Evolutionary conservation across 2,329 filamentous ascomycete species (phyloP), one percentile per base, ranked within the genome.

Genomic region (Albifimbria verrucaria): DNA sequence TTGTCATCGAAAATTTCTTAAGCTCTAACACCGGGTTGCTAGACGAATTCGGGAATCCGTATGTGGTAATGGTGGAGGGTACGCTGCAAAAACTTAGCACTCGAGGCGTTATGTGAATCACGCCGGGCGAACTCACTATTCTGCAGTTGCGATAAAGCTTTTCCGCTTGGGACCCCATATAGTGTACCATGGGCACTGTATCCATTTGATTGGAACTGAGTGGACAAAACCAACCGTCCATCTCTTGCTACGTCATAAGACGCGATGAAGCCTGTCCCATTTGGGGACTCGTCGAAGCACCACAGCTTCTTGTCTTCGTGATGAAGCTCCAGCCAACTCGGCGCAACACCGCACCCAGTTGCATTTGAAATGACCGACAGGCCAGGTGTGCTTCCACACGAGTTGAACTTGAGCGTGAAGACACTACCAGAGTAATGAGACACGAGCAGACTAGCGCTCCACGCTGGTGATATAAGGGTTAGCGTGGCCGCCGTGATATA

Each of bases 111-210:
- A 42, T 42, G 52, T 17, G 20, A 45, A 10, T 28, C 3, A 17
- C n/a, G n/a, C n/a, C n/a, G n/a, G n/a, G n/a, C n/a, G 39, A n/a
- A 57, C 69, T 56, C 65, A 77, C 75, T 77, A 78, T 59, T 76
- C 67, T 2, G 74, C 70, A 4, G 71, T 68, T 2, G 73, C 74
- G 50, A 77, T 66, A 60, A 74, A 78, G 4, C 69, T 59, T 65
- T 65, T 12, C 72, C 72, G 50, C 72, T 63, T 4, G 57, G 42
- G 4, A 69, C 68, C 3, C 72, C 74, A 36, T 71, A 78, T 5
- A 75, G 58, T 1, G 64, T 62, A 39, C 72, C 73, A 54, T 77
- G 70, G 23, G 50, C 25, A 44, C 48, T 48, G 26, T 48, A 43
- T 20, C 53, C 53, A 11, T 42, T 41, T 4, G 53, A 47, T 12